Evolutionary conservation across 148 eudicot species (phyloP), one percentile per base, ranked within the genome.

Genomic region (Heliamphora exappendiculata): DNA sequence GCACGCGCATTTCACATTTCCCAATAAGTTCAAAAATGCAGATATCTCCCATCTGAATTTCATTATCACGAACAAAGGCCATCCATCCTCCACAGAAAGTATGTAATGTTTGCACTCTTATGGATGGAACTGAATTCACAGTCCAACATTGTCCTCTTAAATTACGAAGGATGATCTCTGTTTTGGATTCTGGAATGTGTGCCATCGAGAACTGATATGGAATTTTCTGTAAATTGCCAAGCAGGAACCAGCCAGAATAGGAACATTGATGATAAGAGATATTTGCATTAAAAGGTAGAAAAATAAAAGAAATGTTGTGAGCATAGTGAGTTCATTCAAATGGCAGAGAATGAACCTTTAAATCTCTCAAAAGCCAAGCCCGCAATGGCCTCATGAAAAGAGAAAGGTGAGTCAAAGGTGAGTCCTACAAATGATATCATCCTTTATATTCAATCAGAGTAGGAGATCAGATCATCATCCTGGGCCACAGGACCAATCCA

Each of bases 21-120:
- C 86, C 92, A 70, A 88, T 83, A 51, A 94, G 96, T 77, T 94
- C 98, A 83, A 94, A 94, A 28, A 94, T 91, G 85, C 98, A 94
- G 17, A 90, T 87, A 76, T 92, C 98, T 79, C 91, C 96, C 81
- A 89, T 60, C 71, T 90, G 90, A 62, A 94, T 84, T 77, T 79
- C 82, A 77, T 94, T 94, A 64, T 69, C 96, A 69, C 98, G 93
- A 36, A 83, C 94, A 89, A 94, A 94, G 19, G 92, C 87, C 82
- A 86, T 79, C 98, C 98, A 94, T 8, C 98, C 98, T 72, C 94
- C 97, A 77, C 92, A 88, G 67, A 94, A 81, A 5, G 89, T 88
- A 84, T 90, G 92, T 82, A 83, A 75, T 5, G 86, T 81, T 37
- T 75, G 86, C 62, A 75, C 84, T 77, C 80, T 90, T 28, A 36